Conservation (phyloP, 768 basidiomycete genomes). For the Boletellus sp. region DNA sequence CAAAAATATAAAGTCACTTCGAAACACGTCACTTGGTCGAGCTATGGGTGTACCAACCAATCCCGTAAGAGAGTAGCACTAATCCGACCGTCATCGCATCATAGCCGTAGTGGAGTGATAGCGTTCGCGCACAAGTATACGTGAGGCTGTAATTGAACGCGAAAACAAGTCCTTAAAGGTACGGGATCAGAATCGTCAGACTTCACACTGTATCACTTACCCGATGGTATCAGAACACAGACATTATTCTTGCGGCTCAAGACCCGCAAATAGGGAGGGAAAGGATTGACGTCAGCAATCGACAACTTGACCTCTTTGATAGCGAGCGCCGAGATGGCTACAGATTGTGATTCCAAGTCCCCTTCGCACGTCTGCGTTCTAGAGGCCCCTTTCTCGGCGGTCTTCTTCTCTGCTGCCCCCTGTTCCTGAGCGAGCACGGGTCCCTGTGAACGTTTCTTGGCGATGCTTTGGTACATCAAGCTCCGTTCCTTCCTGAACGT, state of each 20-base stretch:
- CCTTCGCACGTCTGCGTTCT: constrained; percentile 9
- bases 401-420: constrained; percentile 6
- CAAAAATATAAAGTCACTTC: neutral
- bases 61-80: constrained; percentile 71
- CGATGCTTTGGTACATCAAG: constrained; percentile 66
- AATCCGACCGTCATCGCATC: constrained; percentile 72
- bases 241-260: constrained; percentile 65
- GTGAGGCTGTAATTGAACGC: constrained; percentile 65
- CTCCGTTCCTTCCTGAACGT: constrained; percentile 85
- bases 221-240: constrained; percentile 42
- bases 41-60: constrained; percentile 40
- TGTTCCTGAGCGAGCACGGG: constrained; percentile 16
- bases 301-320: constrained; percentile 49
- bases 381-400: neutral
- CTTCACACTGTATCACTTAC: constrained; percentile 17
- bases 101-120: constrained; percentile 63
- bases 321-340: constrained; percentile 5
- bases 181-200: neutral
- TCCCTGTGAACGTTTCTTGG: constrained; percentile 43
- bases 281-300: constrained; percentile 68
- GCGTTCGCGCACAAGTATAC: constrained; percentile 74
- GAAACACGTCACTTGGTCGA: neutral
- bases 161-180: constrained; percentile 56
- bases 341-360: constrained; percentile 24
- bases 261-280: constrained; percentile 59